Evolutionary conservation across 2,329 filamentous ascomycete species (phyloP).

Genomic region (Exserohilum rostratum): DNA sequence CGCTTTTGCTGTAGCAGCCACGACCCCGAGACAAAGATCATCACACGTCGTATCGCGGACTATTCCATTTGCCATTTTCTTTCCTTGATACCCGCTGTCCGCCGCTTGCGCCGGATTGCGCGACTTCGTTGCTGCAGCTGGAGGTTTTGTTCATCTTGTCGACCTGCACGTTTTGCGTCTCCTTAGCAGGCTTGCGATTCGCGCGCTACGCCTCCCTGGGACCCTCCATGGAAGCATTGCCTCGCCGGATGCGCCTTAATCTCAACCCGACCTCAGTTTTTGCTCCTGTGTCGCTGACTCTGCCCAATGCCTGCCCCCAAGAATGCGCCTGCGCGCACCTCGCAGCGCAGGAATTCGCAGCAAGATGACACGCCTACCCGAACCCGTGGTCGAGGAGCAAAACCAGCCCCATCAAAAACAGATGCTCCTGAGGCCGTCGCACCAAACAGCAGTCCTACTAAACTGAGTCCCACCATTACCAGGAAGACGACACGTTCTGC

Average conservation of each 20-base stretch:
- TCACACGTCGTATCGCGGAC: slow-evolving; percentile 33
- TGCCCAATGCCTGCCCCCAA: slow-evolving; percentile 35
- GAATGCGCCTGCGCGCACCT: slow-evolving; percentile 35
- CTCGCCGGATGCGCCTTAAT: slow-evolving; percentile 22
- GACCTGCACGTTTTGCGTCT: slow-evolving; percentile 32
- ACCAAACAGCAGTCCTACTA: slow-evolving; percentile 33
- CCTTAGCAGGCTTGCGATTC: slow-evolving; percentile 42
- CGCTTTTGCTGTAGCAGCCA: slow-evolving; percentile 43
- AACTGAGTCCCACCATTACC: slow-evolving; percentile 34
- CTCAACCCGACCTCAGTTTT: slow-evolving; percentile 12
- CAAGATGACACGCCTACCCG: slow-evolving; percentile 43
- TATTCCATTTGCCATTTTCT: slow-evolving; percentile 25
- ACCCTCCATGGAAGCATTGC: slow-evolving; percentile 33
- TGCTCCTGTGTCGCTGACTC: not conserved
- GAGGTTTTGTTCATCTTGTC: slow-evolving; percentile 31
- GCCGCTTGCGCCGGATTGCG: slow-evolving; percentile 17
- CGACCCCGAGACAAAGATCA: slow-evolving; percentile 46
- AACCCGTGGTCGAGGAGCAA: slow-evolving; percentile 42
- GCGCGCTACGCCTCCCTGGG: slow-evolving; percentile 44
- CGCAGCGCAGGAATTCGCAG: slow-evolving; percentile 38
- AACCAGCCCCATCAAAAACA: slow-evolving; percentile 37
- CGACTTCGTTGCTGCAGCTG: slow-evolving; percentile 21
- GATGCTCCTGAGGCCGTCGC: slow-evolving; percentile 34
- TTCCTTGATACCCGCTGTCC: slow-evolving; percentile 22
- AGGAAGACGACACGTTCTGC: slow-evolving; percentile 45